Base-by-base conservation (phyloP, 1,139 yeast genomes). In the Oligophagozyma castellii region DNA sequence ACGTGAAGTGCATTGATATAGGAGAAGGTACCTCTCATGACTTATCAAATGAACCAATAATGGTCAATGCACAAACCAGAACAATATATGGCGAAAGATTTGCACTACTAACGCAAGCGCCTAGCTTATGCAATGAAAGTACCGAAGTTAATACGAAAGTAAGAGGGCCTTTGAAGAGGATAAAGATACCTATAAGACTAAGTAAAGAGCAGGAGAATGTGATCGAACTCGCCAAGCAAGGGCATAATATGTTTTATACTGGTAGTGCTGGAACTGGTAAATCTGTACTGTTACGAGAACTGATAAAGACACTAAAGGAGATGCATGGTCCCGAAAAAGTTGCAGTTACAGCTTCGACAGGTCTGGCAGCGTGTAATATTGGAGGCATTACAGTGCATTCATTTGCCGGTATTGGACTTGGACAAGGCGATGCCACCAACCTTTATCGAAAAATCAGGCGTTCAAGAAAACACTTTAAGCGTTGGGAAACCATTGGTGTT, bases 221-320 rank as follows among this genome's bases (percentile, higher is more conserved):
- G 5, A 59, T 81, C 8, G 63, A 68, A n/a, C 55, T 77, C 26
- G 89, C 83, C 4, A 61, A 72, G 18, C 58, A 67, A 18, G 70
- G 81, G 0, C 56, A 61, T 13, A 78, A 75, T 23, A 53, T 83
- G 2, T 84, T 84, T 48, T 84, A 79, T 46, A 84, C 95, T 0
- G 96, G 96, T 23, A 80, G 95, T 23, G 96, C 96, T 0, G 96
- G 95, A 45, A 84, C 95, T 1, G 96, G 96, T 45, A 84, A 84
- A 50, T 81, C 95, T 2, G 74, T 84, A 4, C 59, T 80, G 12
- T 58, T 92, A 28, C 64, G 76, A 35, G 67, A 76, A 16, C 65
- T 89, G 23, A 86, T 89, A 31, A 66, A 70, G 37, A 61, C 67
- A 0, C 56, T 89, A 33, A 63, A 61, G 35, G 33, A 40, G 1